These are phyloP conservation scores for Mortierella claussenii DNA, from an alignment of 192 early-diverging fungal species.

Conservation along the genomic window DNA sequence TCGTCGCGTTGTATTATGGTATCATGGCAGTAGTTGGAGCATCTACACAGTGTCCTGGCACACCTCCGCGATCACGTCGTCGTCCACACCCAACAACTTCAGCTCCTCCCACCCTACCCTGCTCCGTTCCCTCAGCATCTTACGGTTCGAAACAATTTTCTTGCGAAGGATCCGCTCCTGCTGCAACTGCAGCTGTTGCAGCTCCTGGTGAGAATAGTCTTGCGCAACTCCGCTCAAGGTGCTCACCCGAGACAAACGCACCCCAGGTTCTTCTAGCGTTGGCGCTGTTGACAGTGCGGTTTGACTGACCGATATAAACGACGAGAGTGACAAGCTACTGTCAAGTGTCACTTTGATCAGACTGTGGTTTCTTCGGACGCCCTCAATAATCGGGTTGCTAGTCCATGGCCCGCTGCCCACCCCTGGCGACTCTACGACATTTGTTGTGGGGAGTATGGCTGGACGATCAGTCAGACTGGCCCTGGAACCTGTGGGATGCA, in stretches of 20 bases:
- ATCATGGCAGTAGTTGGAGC: too few relatives aligned
- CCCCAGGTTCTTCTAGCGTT: neutral
- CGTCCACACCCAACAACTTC: constrained; percentile 31
- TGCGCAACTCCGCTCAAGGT: neutral
- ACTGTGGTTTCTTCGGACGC: constrained; percentile 42
- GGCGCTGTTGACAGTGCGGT: too few relatives aligned
- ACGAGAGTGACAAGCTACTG: neutral
- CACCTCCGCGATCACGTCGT: constrained; percentile 37
- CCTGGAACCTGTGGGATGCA: neutral
- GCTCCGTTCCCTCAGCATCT: constrained; percentile 22
- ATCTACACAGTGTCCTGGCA: constrained; percentile 5
- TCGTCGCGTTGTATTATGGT: too few relatives aligned
- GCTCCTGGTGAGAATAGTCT: neutral
- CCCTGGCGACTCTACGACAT: neutral
- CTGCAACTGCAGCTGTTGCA: constrained; percentile 11
- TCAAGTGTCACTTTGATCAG: constrained; percentile 47
- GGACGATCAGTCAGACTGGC: neutral
- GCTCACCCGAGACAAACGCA: neutral
- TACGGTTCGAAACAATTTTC: constrained; percentile 38
- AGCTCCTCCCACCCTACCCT: constrained; percentile 43
- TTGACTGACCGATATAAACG: too few relatives aligned
- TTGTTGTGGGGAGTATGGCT: too few relatives aligned
- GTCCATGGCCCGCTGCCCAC: constrained; percentile 5
- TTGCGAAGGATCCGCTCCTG: constrained; percentile 31
- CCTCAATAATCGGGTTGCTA: constrained; percentile 33